Evolutionary conservation across 495 filamentous ascomycete genomes (phyloP), one percentile per base, ranked within the genome.

Genomic region (Hypoxylon rickii): DNA sequence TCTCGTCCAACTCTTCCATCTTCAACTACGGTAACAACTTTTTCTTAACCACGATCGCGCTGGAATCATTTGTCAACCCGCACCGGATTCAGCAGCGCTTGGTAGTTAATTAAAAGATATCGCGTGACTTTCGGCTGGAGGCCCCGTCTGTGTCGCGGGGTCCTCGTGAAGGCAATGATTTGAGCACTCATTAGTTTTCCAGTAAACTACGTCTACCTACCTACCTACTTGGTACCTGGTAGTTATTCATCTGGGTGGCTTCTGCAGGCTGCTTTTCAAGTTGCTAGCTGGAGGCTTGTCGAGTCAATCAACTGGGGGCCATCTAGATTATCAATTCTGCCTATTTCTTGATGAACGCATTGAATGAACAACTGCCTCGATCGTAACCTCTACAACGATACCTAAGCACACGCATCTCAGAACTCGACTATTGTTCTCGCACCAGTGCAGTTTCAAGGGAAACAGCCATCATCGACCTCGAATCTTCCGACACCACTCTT

Each of bases 311-410:
- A 44, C 39, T 53, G 46, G 46, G 52, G 53, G 51, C 58, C 51
- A 54, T 59, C 51, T 40, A 45, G 49, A 51, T 45, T 61, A 51
- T 50, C 63, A 58, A 55, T 64, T 57, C 51, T 64, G 53, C 34
- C 46, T 42, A 13, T 47, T 55, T 55, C 41, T 20, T 55, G 47
- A 48, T 58, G 63, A 64, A 56, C 57, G 56, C 53, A 63, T 66
- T 58, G 66, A 46, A 50, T 64, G 60, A 55, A 52, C 49, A 51
- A 55, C 39, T 53, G 52, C 51, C 55, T 58, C 10, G 24, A 10
- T 52, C 55, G 63, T 69, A 63, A 64, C 60, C 49, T 66, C 49
- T 53, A 31, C 39, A 44, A 43, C 18, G 33, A 31, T 39, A 51
- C 29, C 51, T n/a, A n/a, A n/a, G n/a, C n/a, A n/a, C n/a, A n/a